phyloP scores from a whole-genome alignment of 306 rosid genomes.

The Cucumis hystrix region DNA sequence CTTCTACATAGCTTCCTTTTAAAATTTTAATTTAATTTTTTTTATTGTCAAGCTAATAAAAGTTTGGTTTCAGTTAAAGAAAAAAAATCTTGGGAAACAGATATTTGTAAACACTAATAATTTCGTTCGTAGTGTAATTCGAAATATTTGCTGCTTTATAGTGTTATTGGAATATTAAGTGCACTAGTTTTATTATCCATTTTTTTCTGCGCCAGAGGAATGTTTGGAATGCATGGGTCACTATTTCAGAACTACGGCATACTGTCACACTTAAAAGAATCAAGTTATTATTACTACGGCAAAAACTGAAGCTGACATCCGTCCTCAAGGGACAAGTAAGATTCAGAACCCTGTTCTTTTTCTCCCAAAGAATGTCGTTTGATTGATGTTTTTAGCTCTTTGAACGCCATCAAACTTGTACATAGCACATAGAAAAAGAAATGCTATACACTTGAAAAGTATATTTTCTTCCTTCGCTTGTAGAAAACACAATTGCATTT shows the following conservation, averaged over 20 bases:
- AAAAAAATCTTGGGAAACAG: neutral
- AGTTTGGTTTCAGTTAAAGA: neutral
- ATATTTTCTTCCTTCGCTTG: neutral
- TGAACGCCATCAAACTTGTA: neutral
- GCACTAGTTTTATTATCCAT: constrained; percentile 12
- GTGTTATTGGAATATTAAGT: constrained; percentile 12
- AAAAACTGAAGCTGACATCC: constrained; percentile 85
- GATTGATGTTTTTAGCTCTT: constrained; percentile 10
- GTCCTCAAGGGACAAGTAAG: constrained; percentile 91
- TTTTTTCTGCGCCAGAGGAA: constrained; percentile 52
- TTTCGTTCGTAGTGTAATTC: neutral
- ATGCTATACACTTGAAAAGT: neutral
- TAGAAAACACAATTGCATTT: neutral
- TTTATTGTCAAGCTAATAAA: neutral
- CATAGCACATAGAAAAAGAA: neutral
- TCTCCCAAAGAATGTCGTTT: constrained; percentile 1
- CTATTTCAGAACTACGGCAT: constrained; percentile 90
- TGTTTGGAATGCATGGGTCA: constrained; percentile 98
- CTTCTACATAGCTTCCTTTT: neutral
- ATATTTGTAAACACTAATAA: neutral
- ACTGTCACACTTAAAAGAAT: constrained; percentile 91
- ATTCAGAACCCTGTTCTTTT: constrained; percentile 22
- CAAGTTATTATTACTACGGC: constrained; percentile 83
- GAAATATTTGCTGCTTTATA: neutral
- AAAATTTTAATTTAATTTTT: too few relatives aligned